phyloP scores from a whole-genome alignment of 768 basidiomycete genomes.

The Chalciporus sphaerocephalus region DNA sequence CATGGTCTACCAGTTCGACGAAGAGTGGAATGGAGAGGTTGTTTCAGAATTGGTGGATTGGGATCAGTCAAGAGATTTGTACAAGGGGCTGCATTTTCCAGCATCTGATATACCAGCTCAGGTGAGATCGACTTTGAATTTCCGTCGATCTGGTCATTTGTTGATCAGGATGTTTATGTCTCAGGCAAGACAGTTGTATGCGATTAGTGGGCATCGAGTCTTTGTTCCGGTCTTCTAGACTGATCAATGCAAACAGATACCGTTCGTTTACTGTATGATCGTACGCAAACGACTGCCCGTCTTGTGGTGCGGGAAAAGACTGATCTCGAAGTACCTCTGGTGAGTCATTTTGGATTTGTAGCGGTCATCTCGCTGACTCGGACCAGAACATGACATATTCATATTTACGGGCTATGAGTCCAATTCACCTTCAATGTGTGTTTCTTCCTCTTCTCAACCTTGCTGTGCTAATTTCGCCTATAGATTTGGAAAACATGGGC shows the following conservation, averaged over 20 bases:
- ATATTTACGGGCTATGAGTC: conserved; percentile 82
- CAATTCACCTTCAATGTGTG: conserved; percentile 76
- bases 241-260: conserved; percentile 45
- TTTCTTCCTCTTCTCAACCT: background rate
- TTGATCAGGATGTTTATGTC: conserved; percentile 1
- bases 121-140: conserved; percentile 35
- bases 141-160: background rate
- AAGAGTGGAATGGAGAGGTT: conserved; percentile 72
- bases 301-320: conserved; percentile 58
- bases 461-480: background rate
- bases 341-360: conserved; percentile 26
- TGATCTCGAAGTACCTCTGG: conserved; percentile 66
- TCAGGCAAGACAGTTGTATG: conserved; percentile 65
- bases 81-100: conserved; percentile 68
- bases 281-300: conserved; percentile 66
- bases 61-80: conserved; percentile 68
- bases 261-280: conserved; percentile 72
- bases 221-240: background rate
- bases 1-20: conserved; percentile 79
- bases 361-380: background rate
- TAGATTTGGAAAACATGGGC: conserved; percentile 76
- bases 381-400: conserved; percentile 77
- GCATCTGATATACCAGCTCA: conserved; percentile 66
- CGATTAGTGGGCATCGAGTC: conserved; percentile 45
- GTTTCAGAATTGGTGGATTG: conserved; percentile 80